These are phyloP conservation scores for Globisporangium megalacanthum DNA, from an alignment of 352 stramenopile genomes.

Conservation along the genomic window DNA sequence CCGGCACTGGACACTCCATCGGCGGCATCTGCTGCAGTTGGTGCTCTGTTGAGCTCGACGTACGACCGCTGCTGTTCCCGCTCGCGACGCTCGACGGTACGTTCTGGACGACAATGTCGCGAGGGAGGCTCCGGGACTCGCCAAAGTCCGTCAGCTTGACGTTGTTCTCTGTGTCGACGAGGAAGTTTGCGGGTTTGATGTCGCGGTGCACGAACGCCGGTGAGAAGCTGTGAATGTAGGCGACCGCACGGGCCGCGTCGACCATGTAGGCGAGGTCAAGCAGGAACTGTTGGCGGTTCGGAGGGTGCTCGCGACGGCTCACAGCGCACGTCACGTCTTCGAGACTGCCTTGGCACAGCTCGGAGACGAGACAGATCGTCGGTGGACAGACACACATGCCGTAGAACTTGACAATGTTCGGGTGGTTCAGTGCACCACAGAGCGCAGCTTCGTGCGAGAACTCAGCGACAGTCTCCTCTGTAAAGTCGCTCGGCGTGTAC, in stretches of 20 bases:
- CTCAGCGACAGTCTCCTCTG: conserved; percentile 37
- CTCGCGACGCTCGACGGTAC: neutral
- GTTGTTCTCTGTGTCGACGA: conserved; percentile 40
- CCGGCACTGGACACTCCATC: neutral
- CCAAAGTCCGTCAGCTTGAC: conserved; percentile 72
- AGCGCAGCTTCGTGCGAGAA: conserved; percentile 65
- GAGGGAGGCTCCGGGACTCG: conserved; percentile 44
- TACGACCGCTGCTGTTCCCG: neutral
- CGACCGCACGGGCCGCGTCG: conserved; percentile 46
- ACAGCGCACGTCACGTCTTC: conserved; percentile 33
- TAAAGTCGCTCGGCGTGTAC: conserved; percentile 48
- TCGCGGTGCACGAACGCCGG: conserved; percentile 61
- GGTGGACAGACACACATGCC: conserved; percentile 59
- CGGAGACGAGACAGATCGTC: conserved; percentile 54
- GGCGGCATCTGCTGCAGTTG: conserved; percentile 2
- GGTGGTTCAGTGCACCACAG: conserved; percentile 39
- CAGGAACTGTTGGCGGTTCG: conserved; percentile 31
- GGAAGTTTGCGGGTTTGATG: conserved; percentile 62
- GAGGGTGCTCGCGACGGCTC: conserved; percentile 6
- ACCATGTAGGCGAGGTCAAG: conserved; percentile 58
- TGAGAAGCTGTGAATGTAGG: conserved; percentile 62
- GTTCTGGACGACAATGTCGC: conserved; percentile 3
- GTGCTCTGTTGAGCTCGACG: conserved; percentile 4
- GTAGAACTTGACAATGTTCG: conserved; percentile 62
- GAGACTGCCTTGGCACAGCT: conserved; percentile 47